These are phyloP conservation scores for Nelumbo lutea DNA, from an alignment of 164 flowering plant genomes.

Conservation along the genomic window DNA sequence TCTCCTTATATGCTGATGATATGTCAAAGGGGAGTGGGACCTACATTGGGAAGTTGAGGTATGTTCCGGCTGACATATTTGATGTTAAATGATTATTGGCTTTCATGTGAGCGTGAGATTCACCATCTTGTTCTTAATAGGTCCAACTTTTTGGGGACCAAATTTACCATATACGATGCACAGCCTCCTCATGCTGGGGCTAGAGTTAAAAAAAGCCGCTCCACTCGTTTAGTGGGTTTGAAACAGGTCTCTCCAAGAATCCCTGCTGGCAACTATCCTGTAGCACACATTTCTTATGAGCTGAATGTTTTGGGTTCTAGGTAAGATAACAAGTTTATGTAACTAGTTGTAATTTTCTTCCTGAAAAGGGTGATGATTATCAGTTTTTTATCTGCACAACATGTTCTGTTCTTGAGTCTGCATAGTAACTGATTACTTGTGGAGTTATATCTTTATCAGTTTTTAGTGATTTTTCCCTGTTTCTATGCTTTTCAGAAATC, in stretches of 20 bases:
- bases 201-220: slow-evolving; percentile 46
- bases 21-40: slow-evolving; percentile 58
- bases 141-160: slow-evolving; percentile 71
- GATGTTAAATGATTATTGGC: not conserved
- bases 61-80: slow-evolving; percentile 5
- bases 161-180: slow-evolving; percentile 60
- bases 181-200: slow-evolving; percentile 74
- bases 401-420: too few species aligned
- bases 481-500: not conserved
- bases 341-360: not conserved
- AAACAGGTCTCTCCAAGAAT: slow-evolving; percentile 62
- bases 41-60: slow-evolving; percentile 72
- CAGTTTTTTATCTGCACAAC: too few species aligned
- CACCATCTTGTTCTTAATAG: slow-evolving; percentile 23
- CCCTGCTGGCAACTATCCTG: slow-evolving; percentile 63
- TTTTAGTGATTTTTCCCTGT: not conserved
- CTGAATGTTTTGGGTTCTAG: slow-evolving; percentile 70
- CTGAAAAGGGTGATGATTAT: not conserved
- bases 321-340: slow-evolving; percentile 24
- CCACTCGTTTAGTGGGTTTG: slow-evolving; percentile 45
- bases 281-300: slow-evolving; percentile 63
- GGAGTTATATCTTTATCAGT: not conserved
- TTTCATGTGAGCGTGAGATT: not conserved
- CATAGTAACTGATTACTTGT: not conserved
- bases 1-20: slow-evolving; percentile 57